phyloP scores from a whole-genome alignment of 495 filamentous ascomycete genomes.

The Daldinia decipiens region DNA sequence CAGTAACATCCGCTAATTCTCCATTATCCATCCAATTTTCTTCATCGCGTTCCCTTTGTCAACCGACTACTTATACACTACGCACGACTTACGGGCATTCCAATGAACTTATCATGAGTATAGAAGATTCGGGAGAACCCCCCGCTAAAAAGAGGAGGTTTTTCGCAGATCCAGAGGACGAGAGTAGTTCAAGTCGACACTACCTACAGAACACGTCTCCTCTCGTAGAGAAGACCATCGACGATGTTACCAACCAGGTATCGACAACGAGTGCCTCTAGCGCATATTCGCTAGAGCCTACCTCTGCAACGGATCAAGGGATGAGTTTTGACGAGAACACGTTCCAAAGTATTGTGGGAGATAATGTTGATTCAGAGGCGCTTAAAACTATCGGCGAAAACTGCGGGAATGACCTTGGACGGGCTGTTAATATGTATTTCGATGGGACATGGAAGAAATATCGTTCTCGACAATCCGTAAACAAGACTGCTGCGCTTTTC shows the following conservation, averaged over 20 bases:
- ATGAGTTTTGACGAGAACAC: conserved; percentile 71
- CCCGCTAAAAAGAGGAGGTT: conserved; percentile 85
- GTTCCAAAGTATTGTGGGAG: conserved; percentile 77
- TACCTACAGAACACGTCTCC: conserved; percentile 29
- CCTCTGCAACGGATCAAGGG: conserved; percentile 18
- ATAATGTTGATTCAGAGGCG: conserved; percentile 63
- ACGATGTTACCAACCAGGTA: conserved; percentile 20
- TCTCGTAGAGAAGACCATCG: conserved; percentile 37
- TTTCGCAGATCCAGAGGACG: conserved; percentile 69
- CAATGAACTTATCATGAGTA: conserved; percentile 60
- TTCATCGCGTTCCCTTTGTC: neutral
- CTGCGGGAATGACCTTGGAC: conserved; percentile 71
- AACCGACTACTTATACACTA: neutral
- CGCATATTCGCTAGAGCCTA: neutral
- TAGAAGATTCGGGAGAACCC: conserved; percentile 64
- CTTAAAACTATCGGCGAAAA: conserved; percentile 64
- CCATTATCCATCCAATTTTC: neutral
- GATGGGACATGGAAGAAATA: conserved; percentile 88
- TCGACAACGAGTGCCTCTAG: conserved; percentile 1
- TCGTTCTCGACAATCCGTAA: conserved; percentile 18
- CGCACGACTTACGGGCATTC: neutral
- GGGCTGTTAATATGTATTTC: conserved; percentile 85
- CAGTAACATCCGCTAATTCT: neutral
- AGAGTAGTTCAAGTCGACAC: conserved; percentile 18
- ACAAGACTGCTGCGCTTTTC: conserved; percentile 23